Percentiles rank a stretch among this genome's conserved stretches.
These are phyloP conservation scores for Neofusicoccum sp. DNA, from an alignment of 2,329 filamentous ascomycete species.

Conservation along the genomic window DNA sequence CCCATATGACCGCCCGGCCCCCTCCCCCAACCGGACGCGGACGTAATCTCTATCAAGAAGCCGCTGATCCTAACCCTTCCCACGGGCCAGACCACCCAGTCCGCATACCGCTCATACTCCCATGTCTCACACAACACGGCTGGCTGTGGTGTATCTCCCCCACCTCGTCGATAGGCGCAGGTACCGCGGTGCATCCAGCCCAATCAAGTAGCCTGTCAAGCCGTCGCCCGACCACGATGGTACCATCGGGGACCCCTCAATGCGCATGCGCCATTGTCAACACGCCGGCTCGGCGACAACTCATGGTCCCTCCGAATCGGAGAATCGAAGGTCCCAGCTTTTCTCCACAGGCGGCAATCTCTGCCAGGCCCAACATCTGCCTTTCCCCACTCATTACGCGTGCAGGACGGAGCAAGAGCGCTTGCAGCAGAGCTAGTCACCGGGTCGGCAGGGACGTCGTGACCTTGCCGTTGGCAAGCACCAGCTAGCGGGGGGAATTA, in stretches of 20 bases:
- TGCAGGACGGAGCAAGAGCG: too few species aligned
- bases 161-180: not conserved
- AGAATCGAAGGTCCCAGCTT: not conserved
- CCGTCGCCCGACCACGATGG: not conserved
- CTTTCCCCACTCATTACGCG: too few species aligned
- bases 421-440: too few species aligned
- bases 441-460: too few species aligned
- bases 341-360: not conserved
- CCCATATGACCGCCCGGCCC: too few species aligned
- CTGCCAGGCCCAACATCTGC: too few species aligned
- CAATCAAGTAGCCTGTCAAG: not conserved
- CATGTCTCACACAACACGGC: not conserved
- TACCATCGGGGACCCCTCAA: too few species aligned
- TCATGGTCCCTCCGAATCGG: not conserved
- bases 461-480: too few species aligned
- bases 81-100: not conserved
- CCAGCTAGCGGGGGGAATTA: too few species aligned
- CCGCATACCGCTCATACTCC: not conserved
- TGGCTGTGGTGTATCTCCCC: not conserved
- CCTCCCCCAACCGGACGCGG: too few species aligned
- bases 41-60: not conserved
- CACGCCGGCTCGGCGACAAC: too few species aligned
- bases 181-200: not conserved
- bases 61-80: not conserved
- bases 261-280: too few species aligned